A percentile compares a stretch with the other conserved stretches of the same genome.
Conservation (phyloP, 176 grass and related monocot genomes). For the Dactylis glomerata region DNA sequence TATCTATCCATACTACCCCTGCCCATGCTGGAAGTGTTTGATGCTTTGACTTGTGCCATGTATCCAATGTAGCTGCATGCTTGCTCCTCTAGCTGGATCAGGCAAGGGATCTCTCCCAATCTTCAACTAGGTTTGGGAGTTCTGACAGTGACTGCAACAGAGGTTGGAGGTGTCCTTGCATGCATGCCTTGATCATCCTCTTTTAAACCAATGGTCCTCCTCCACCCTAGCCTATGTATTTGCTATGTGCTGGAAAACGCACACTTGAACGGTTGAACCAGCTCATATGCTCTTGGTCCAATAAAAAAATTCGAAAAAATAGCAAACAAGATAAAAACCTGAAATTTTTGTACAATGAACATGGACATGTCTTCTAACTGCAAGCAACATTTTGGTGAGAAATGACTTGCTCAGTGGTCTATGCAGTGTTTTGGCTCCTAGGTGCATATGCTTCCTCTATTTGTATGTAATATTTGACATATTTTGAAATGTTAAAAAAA, state of each 20-base stretch:
- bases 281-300: no score
- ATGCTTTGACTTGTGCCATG: conserved; percentile 5
- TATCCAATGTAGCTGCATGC: neutral
- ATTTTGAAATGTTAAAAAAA: no score
- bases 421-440: no score
- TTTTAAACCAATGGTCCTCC: neutral
- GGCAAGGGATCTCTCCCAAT: neutral
- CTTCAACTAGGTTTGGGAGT: neutral
- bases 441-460: no score
- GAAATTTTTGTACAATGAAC: no score
- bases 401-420: no score
- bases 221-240: neutral
- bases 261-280: no score
- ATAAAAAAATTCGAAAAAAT: no score
- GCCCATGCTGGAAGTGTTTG: neutral
- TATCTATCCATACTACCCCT: neutral
- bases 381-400: no score
- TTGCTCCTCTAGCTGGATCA: conserved; percentile 31
- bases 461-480: no score
- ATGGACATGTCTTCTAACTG: no score
- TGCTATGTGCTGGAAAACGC: neutral
- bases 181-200: neutral
- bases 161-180: neutral
- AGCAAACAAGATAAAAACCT: no score
- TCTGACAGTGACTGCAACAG: conserved; percentile 15